These are phyloP conservation scores for Corrigiola litoralis DNA, from an alignment of 179 eudicot genomes.

Conservation along the genomic window DNA sequence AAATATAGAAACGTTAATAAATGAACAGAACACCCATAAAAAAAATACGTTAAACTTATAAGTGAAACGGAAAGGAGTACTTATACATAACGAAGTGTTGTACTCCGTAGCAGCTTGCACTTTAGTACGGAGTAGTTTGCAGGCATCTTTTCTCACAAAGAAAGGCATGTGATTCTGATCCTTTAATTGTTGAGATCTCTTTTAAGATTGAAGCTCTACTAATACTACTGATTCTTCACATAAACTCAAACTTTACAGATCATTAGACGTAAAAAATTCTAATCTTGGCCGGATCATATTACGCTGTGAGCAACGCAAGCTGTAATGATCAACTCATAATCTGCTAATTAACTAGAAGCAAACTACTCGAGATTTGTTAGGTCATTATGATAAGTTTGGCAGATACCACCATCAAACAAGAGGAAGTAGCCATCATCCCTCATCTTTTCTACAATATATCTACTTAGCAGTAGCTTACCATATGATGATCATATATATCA, in stretches of 20 bases:
- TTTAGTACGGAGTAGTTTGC: background rate
- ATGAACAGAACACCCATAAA: too few relatives aligned
- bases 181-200: background rate
- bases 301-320: conserved; percentile 1
- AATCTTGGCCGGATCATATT: background rate
- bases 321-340: conserved; percentile 7
- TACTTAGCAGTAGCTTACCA: conserved; percentile 14
- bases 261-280: background rate
- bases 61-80: too few relatives aligned
- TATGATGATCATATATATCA: conserved; percentile 10
- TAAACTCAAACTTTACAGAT: conserved; percentile 14
- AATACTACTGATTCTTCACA: background rate
- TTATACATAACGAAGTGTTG: background rate
- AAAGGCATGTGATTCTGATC: background rate
- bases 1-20: too few relatives aligned
- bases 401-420: conserved; percentile 12
- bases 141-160: background rate
- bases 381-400: conserved; percentile 3
- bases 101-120: background rate
- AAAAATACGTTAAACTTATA: too few relatives aligned
- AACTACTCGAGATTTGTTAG: background rate
- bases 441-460: background rate
- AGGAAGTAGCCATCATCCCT: conserved; percentile 3
- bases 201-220: background rate
- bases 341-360: background rate